Evolutionary conservation across 768 basidiomycete species (phyloP).

Genomic region (Boletellus ananas): DNA sequence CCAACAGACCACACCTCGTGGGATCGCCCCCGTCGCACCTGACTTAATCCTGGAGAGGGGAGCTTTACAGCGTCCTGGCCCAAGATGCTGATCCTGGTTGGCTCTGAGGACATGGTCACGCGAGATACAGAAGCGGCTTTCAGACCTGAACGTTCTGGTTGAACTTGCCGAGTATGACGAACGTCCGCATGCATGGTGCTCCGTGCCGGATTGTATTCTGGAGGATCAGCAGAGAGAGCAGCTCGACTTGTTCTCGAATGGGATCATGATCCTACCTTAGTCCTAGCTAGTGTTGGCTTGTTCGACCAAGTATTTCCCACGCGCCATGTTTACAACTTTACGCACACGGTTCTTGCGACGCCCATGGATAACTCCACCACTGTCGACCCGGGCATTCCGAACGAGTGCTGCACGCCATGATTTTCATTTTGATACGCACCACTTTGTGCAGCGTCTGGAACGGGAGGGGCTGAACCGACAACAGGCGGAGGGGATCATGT

Average conservation of each 20-base stretch:
- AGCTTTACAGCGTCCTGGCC: constrained; percentile 19
- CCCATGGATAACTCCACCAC: neutral
- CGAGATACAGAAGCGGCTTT: constrained; percentile 7
- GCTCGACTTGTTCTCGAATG: constrained; percentile 4
- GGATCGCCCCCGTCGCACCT: constrained; percentile 58
- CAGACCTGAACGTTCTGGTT: neutral
- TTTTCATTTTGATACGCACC: constrained; percentile 95
- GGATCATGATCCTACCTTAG: too few species aligned
- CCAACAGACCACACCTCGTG: constrained; percentile 42
- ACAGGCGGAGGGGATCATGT: constrained; percentile 97
- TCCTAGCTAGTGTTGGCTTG: neutral
- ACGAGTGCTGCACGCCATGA: constrained; percentile 30
- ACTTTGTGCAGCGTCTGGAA: constrained; percentile 88
- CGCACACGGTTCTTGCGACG: constrained; percentile 9
- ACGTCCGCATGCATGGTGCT: constrained; percentile 25
- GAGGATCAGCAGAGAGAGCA: constrained; percentile 9
- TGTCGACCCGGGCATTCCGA: constrained; percentile 25
- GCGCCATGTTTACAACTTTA: constrained; percentile 12
- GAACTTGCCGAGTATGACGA: constrained; percentile 25
- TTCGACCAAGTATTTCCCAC: constrained; percentile 18
- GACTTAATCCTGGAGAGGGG: neutral
- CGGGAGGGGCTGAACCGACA: constrained; percentile 83
- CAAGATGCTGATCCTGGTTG: constrained; percentile 19
- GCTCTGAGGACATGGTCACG: constrained; percentile 13
- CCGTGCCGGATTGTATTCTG: constrained; percentile 11